Evolutionary conservation across 139 green algal species (phyloP).

Genomic region (Nannochloris sp.): DNA sequence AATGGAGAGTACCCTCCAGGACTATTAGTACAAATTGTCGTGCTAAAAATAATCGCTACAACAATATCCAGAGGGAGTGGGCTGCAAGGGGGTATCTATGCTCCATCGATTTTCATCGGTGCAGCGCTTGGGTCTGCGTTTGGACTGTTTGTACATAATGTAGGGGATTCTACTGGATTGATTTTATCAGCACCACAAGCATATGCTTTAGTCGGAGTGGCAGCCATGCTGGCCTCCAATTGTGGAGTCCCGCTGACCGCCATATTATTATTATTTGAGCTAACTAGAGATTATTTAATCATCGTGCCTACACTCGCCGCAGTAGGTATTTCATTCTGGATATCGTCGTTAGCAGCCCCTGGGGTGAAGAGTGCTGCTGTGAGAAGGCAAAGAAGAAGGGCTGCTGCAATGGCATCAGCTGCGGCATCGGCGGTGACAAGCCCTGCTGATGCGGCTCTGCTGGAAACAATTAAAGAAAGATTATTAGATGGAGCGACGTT

Average conservation of each 20-base stretch:
- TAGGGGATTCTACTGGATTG: slow-evolving; percentile 24
- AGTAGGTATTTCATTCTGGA: slow-evolving; percentile 56
- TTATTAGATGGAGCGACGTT: not conserved
- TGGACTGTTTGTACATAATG: slow-evolving; percentile 12
- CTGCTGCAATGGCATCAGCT: not conserved
- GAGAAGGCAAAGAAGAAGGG: not conserved
- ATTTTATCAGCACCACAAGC: slow-evolving; percentile 29
- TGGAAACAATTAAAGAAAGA: not conserved
- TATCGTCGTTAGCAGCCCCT: slow-evolving; percentile 8
- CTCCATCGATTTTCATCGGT: slow-evolving; percentile 90
- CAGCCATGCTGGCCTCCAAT: slow-evolving; percentile 54
- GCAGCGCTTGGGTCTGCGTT: slow-evolving; percentile 41
- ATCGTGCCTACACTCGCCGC: slow-evolving; percentile 67
- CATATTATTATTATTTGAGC: slow-evolving; percentile 68
- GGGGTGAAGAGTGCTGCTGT: slow-evolving; percentile 1
- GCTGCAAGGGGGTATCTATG: slow-evolving; percentile 86
- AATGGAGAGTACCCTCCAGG: slow-evolving; percentile 16
- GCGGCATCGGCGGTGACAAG: not conserved
- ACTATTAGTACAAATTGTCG: slow-evolving; percentile 70
- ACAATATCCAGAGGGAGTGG: slow-evolving; percentile 59
- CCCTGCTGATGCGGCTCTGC: not conserved
- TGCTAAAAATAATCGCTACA: slow-evolving; percentile 83
- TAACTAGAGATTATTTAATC: slow-evolving; percentile 70
- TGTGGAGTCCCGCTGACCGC: slow-evolving; percentile 41
- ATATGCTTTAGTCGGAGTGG: slow-evolving; percentile 69